Evolutionary conservation across 768 basidiomycete genomes (phyloP).

Genomic region (Tulasnella sp.): DNA sequence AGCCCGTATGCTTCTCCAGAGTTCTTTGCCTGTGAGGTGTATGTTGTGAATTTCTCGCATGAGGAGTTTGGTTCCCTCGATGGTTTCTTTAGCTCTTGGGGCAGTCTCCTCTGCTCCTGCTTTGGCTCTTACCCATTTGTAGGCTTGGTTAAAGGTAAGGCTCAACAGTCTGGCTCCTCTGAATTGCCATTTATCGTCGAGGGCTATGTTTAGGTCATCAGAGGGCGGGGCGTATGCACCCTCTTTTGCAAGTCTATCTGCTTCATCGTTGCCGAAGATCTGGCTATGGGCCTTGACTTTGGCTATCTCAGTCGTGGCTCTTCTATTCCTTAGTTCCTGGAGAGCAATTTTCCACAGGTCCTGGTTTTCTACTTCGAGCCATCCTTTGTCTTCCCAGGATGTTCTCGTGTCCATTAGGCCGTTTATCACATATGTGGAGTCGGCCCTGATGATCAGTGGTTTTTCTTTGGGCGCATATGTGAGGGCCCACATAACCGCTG

Average conservation of each 20-base stretch:
- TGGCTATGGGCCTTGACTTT: background rate
- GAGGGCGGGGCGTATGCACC: background rate
- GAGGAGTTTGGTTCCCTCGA: no score
- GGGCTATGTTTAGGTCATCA: no score
- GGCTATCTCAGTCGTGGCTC: background rate
- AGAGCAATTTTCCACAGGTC: background rate
- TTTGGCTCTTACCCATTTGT: background rate
- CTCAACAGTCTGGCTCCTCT: background rate
- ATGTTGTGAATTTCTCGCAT: no score
- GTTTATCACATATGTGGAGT: conserved; percentile 5
- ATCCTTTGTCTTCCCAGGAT: background rate
- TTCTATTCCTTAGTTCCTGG: background rate
- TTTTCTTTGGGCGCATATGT: background rate
- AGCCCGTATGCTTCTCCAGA: background rate
- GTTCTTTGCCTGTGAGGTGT: background rate
- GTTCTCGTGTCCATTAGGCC: background rate
- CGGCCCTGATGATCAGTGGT: background rate
- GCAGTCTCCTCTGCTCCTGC: no score
- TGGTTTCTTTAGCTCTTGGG: no score
- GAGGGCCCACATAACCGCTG: background rate
- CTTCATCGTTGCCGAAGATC: background rate
- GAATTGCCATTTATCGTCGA: background rate
- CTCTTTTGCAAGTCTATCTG: background rate
- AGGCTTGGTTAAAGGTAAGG: background rate
- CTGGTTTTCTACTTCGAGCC: background rate